These are phyloP conservation scores for Candolleomyces eurysporus DNA, from an alignment of 768 basidiomycete genomes.

Conservation along the genomic window DNA sequence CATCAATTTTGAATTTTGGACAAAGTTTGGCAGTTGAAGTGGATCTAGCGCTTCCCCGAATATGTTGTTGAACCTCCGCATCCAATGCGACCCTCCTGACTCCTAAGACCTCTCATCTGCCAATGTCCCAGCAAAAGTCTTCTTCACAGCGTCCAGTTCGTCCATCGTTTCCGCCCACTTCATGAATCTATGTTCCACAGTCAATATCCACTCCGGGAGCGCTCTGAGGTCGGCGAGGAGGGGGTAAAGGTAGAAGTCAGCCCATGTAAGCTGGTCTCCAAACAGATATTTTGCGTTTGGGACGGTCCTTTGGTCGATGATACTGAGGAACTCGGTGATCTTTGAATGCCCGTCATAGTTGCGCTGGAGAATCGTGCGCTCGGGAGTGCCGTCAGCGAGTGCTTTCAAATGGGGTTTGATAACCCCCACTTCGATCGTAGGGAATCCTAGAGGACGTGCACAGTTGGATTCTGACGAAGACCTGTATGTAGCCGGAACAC, in stretches of 20 bases:
- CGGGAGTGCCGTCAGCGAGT: slow-evolving; percentile 21
- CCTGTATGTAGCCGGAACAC: not conserved
- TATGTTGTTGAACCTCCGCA: no score
- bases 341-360: slow-evolving; percentile 20
- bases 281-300: slow-evolving; percentile 22
- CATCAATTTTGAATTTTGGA: no score
- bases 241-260: slow-evolving; percentile 32
- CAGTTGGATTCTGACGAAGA: not conserved
- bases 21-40: no score
- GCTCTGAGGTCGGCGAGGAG: slow-evolving; percentile 27
- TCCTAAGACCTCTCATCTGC: not conserved
- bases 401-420: slow-evolving; percentile 30
- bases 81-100: no score
- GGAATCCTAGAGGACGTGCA: slow-evolving; percentile 22
- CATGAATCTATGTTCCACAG: slow-evolving; percentile 12
- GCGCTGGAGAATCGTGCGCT: slow-evolving; percentile 17
- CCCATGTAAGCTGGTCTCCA: slow-evolving; percentile 27
- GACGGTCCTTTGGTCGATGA: slow-evolving; percentile 25
- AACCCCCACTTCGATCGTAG: slow-evolving; percentile 25
- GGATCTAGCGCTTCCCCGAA: no score
- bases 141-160: slow-evolving; percentile 21
- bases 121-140: slow-evolving; percentile 12
- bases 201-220: slow-evolving; percentile 28
- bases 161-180: slow-evolving; percentile 27
- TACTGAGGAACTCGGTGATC: slow-evolving; percentile 19